Evolutionary conservation across 768 basidiomycete species (phyloP).

Genomic region (Amanita molliuscula): DNA sequence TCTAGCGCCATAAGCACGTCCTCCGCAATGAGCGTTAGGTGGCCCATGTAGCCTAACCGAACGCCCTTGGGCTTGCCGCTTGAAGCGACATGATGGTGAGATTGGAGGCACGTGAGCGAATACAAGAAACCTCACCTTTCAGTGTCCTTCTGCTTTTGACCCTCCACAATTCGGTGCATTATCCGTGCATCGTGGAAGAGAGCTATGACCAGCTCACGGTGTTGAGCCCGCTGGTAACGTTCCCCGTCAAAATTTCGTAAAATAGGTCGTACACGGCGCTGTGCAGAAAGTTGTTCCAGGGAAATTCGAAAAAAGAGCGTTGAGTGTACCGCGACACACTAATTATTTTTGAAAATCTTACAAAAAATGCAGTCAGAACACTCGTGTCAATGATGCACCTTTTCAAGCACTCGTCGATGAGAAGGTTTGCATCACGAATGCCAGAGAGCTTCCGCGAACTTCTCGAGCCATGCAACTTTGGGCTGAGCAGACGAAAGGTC

Average conservation of each 20-base stretch:
- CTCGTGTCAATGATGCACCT: slow-evolving; percentile 62
- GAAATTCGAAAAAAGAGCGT: slow-evolving; percentile 84
- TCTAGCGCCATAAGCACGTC: slow-evolving; percentile 87
- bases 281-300: slow-evolving; percentile 97
- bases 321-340: not conserved
- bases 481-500: slow-evolving; percentile 6
- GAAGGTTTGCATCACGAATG: slow-evolving; percentile 27
- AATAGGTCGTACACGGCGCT: slow-evolving; percentile 93
- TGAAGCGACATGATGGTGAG: slow-evolving; percentile 2
- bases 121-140: slow-evolving; percentile 41
- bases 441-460: slow-evolving; percentile 40
- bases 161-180: slow-evolving; percentile 81
- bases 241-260: slow-evolving; percentile 89
- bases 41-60: slow-evolving; percentile 93
- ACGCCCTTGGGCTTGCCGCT: slow-evolving; percentile 68
- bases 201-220: slow-evolving; percentile 69
- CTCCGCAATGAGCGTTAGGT: slow-evolving; percentile 89
- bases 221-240: slow-evolving; percentile 76
- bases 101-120: slow-evolving; percentile 1
- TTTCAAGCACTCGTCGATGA: slow-evolving; percentile 76
- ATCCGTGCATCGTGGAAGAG: slow-evolving; percentile 79
- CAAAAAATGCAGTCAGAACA: slow-evolving; percentile 69
- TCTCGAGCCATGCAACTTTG: slow-evolving; percentile 32
- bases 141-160: slow-evolving; percentile 68
- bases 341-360: slow-evolving; percentile 28